These are phyloP conservation scores for Wickerhamomyces bisporus DNA, from an alignment of 805 yeast species.

Conservation along the genomic window DNA sequence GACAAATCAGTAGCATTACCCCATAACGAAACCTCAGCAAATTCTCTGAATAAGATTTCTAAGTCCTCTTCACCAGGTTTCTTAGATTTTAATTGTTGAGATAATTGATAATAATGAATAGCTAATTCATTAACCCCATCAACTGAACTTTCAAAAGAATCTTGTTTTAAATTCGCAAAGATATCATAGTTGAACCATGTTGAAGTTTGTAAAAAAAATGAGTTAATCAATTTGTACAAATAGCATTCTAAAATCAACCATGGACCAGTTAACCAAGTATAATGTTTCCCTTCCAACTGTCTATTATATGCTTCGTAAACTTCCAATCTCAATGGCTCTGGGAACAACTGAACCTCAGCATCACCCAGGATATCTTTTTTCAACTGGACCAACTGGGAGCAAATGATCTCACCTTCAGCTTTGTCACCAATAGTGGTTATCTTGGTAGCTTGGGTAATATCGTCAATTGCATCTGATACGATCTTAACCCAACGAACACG, in stretches of 20 bases:
- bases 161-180: constrained; percentile 63
- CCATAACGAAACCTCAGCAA: constrained; percentile 88
- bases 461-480: constrained; percentile 60
- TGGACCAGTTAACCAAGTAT: constrained; percentile 79
- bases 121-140: constrained; percentile 82
- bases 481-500: constrained; percentile 85
- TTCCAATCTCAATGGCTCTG: constrained; percentile 30
- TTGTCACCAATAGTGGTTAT: constrained; percentile 23
- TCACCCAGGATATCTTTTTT: constrained; percentile 40
- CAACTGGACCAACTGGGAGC: constrained; percentile 36
- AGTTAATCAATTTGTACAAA: constrained; percentile 63
- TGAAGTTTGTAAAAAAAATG: constrained; percentile 33
- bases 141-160: constrained; percentile 69
- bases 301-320: constrained; percentile 58
- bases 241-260: constrained; percentile 90
- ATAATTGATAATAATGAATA: constrained; percentile 46
- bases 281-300: constrained; percentile 29
- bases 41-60: constrained; percentile 67
- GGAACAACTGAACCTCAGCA: constrained; percentile 37
- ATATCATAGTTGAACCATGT: constrained; percentile 58
- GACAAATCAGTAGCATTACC: constrained; percentile 98
- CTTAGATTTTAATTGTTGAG: constrained; percentile 21
- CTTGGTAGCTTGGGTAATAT: constrained; percentile 39
- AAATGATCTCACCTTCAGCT: constrained; percentile 45
- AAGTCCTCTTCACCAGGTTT: constrained; percentile 37